phyloP scores from a whole-genome alignment of 176 grass and related monocot genomes.

The Triticum turgidum region DNA sequence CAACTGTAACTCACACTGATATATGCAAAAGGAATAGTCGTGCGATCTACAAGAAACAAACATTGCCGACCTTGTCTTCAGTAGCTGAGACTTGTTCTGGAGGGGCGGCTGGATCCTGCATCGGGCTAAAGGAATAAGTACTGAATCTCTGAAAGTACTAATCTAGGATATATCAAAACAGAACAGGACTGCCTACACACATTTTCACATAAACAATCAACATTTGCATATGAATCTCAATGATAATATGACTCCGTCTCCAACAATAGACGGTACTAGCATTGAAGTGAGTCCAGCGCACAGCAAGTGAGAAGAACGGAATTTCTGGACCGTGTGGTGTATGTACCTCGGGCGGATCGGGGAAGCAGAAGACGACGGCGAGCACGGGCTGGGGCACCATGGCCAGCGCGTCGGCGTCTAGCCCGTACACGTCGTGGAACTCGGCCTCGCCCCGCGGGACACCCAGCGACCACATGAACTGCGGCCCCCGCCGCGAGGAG shows the following conservation, averaged over 20 bases:
- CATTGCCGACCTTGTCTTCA: conserved; percentile 26
- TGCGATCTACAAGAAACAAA: background rate
- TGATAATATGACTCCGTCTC: too few species aligned
- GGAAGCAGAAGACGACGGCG: conserved; percentile 80
- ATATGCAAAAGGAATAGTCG: background rate
- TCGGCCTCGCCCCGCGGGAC: conserved; percentile 59
- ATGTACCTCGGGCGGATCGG: conserved; percentile 49
- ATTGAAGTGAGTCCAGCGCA: too few species aligned
- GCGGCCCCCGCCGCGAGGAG: background rate
- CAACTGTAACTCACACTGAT: background rate
- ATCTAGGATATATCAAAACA: background rate
- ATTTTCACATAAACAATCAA: background rate
- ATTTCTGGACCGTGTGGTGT: background rate
- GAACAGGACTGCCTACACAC: background rate
- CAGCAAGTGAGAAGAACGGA: too few species aligned
- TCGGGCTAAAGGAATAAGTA: background rate
- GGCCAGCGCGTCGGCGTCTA: conserved; percentile 54
- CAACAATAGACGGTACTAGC: too few species aligned
- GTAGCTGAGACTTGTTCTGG: background rate
- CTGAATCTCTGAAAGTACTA: background rate
- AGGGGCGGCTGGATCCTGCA: conserved; percentile 13
- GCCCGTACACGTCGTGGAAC: conserved; percentile 82
- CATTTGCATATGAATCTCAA: too few species aligned
- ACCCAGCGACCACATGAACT: conserved; percentile 87
- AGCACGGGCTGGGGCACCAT: conserved; percentile 82